Base-by-base conservation (phyloP, 371 early-diverging fungal genomes). In the Synchytrium microbalum region DNA sequence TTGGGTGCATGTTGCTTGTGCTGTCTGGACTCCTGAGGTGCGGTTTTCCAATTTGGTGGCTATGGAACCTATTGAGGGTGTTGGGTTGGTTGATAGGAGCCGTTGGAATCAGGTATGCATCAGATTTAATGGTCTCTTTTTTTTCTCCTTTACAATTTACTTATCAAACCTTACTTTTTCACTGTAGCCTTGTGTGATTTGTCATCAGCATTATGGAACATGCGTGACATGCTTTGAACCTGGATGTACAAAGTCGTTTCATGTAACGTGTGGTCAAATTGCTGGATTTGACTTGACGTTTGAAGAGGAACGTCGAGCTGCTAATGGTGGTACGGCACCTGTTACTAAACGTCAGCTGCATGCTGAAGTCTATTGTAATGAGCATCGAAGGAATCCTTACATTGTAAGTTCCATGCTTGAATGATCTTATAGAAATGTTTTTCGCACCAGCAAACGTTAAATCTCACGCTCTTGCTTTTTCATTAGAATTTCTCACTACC, bases 1-100 rank as follows among this genome's bases (percentile, higher is more conserved):
- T 60, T 72, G 72, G 72, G 68, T 58, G 3, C 72, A 72, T 57
- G 60, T 67, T 13, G 19, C 62, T n/a, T 72, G 72, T 63, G 59
- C 63, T 26, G 38, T 63, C 5, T 72, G 66, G 66, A 60, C 67
- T 1, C 69, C 72, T 13, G 72, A 69, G 58, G 57, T 69, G 1
- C 54, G 61, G 28, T 71, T 67, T 54, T 67, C 66, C 2, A 29
- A 67, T 54, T 32, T 53, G 13, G 16, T 25, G 16, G 58, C 61
- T 8, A 2, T 65, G 28, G 63, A 64, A 27, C 63, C 63, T 19
- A 66, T 71, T 0, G 71, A 71, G 51, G 67, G 71, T 52, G 55
- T 67, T 51, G 66, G 68, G 16, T 61, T 62, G 38, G 54, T 71
- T 31, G 67, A 67, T 26, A 29, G 38, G 46, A 62, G 58, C 54